phyloP scores from a whole-genome alignment of 2,329 filamentous ascomycete species.

The Claviceps digitariae region DNA sequence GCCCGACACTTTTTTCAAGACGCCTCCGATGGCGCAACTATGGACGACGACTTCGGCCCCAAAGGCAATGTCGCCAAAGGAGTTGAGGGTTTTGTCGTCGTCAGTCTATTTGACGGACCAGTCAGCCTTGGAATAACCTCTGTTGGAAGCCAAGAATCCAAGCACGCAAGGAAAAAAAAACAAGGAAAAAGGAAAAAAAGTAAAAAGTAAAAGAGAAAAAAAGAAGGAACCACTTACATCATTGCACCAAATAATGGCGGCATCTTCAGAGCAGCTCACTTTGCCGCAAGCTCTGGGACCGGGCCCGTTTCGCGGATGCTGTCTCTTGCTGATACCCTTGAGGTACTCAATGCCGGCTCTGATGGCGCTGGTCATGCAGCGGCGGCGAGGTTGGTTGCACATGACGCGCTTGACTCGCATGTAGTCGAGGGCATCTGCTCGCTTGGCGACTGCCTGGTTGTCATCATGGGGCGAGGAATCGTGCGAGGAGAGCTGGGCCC shows the following conservation, averaged over 20 bases:
- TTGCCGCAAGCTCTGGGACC: not conserved
- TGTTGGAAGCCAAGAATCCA: no score
- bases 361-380: no score
- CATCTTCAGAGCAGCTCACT: not conserved
- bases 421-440: no score
- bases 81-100: not conserved
- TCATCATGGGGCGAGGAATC: no score
- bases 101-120: not conserved
- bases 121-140: not conserved
- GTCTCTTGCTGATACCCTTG: not conserved
- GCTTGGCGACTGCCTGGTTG: no score
- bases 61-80: not conserved
- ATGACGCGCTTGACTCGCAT: no score
- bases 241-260: not conserved
- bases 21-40: not conserved
- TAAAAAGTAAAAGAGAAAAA: not conserved
- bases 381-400: not conserved
- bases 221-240: not conserved
- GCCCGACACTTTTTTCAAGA: not conserved
- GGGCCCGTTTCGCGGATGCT: not conserved
- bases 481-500: not conserved
- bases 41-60: not conserved
- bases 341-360: not conserved
- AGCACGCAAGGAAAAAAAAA: not conserved
- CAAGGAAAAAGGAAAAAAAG: not conserved